Percentiles rank a stretch among this genome's conserved stretches.
Evolutionary conservation across 208 protist species (phyloP).

Genomic region (Leishmania tarentolae): DNA sequence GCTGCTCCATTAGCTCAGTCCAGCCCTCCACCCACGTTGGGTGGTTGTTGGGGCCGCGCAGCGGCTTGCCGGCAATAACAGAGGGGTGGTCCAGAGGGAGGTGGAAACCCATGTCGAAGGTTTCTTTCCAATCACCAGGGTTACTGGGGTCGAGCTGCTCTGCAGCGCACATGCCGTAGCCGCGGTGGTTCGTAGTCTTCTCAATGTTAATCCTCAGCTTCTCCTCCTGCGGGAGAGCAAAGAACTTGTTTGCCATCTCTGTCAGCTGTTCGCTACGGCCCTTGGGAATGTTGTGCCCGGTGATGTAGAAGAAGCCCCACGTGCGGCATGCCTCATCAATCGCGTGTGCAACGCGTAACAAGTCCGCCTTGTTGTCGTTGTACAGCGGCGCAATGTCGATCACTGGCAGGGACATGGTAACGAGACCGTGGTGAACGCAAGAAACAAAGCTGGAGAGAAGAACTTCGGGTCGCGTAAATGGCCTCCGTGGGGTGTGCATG

Average conservation of each 20-base stretch:
- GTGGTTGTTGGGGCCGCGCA: slow-evolving; percentile 72
- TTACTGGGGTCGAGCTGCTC: slow-evolving; percentile 61
- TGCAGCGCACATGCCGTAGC: slow-evolving; percentile 52
- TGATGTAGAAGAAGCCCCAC: slow-evolving; percentile 89
- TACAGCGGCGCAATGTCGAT: slow-evolving; percentile 77
- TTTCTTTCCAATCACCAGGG: slow-evolving; percentile 71
- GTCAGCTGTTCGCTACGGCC: slow-evolving; percentile 45
- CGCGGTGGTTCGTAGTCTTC: slow-evolving; percentile 56
- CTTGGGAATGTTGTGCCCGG: slow-evolving; percentile 59
- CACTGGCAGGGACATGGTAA: slow-evolving; percentile 51
- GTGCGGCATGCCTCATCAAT: slow-evolving; percentile 74
- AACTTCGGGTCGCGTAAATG: not conserved
- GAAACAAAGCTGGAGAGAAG: slow-evolving; percentile 1
- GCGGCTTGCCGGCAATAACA: slow-evolving; percentile 56
- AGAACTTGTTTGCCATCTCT: slow-evolving; percentile 59
- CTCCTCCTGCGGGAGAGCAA: slow-evolving; percentile 59
- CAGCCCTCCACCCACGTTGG: slow-evolving; percentile 52
- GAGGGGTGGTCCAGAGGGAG: slow-evolving; percentile 54
- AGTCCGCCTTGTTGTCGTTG: slow-evolving; percentile 35
- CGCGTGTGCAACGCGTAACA: slow-evolving; percentile 48
- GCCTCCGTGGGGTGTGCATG: not conserved
- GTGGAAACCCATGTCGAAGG: slow-evolving; percentile 72
- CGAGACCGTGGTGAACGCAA: not conserved
- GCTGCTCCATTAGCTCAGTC: slow-evolving; percentile 55
- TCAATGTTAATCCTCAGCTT: slow-evolving; percentile 75